These are phyloP conservation scores for Fusarium irregulare DNA, from an alignment of 2,329 filamentous ascomycete species.

Conservation along the genomic window DNA sequence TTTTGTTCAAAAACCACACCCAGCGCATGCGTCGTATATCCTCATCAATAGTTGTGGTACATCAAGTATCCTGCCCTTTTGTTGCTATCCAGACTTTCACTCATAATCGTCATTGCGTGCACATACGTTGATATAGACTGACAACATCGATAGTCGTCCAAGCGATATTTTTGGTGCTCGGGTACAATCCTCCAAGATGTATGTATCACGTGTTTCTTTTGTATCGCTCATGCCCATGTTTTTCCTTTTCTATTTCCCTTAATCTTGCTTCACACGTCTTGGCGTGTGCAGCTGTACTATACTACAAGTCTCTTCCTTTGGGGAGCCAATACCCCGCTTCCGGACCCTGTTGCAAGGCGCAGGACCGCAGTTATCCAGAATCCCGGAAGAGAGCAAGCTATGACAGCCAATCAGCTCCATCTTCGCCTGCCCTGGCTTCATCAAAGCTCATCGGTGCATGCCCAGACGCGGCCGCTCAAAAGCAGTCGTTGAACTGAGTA, in stretches of 20 bases:
- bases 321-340: conserved; percentile 32
- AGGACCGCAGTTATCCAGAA: conserved; percentile 41
- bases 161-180: conserved; percentile 1
- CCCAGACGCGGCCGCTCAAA: conserved; percentile 24
- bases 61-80: conserved; percentile 14
- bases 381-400: conserved; percentile 33
- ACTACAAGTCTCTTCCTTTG: conserved; percentile 22
- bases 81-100: conserved; percentile 46
- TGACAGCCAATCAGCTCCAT: conserved; percentile 38
- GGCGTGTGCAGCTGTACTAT: conserved; percentile 29
- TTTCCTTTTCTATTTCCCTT: neutral
- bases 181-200: conserved; percentile 20
- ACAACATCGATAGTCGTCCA: conserved; percentile 40
- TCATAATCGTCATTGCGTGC: conserved; percentile 33
- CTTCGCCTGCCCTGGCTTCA: conserved; percentile 11
- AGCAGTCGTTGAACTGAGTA: neutral
- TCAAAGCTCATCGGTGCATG: conserved; percentile 29
- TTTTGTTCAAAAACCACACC: conserved; percentile 13
- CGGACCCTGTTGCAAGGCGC: conserved; percentile 37
- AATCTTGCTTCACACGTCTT: conserved; percentile 28
- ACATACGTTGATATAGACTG: conserved; percentile 35
- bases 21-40: conserved; percentile 13
- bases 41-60: conserved; percentile 14
- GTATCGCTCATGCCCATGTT: conserved; percentile 16
- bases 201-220: conserved; percentile 36